Base-by-base conservation (phyloP, 148 eudicot genomes). In the Linanthus parryae region DNA sequence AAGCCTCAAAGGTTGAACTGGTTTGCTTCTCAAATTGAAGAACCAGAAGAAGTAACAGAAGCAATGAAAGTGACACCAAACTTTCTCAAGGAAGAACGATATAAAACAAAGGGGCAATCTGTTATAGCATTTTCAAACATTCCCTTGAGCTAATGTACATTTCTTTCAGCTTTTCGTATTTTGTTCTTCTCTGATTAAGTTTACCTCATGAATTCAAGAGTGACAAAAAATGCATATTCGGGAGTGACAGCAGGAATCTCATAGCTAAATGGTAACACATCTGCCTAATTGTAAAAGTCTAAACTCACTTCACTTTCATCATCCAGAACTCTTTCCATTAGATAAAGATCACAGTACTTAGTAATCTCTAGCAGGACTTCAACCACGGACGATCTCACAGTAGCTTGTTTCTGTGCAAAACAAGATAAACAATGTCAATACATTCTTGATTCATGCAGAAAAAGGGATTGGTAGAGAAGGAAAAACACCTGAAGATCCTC, bases 401-500 rank as follows among this genome's bases (percentile, higher is more conserved):
- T 92, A 30, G 80, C 99, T 70, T 79, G 87, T 62, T 79, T 77
- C 98, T 92, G 85, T 67, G 30, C 29, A 43, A 26, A 49, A 39
- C 29, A 58, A 26, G 30, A 45, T 35, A 43, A n/a, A 51, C 7
- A 20, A 14, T 57, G 44, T 21, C 33, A 58, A 42, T 29, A 24
- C 14, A 26, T 29, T 31, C 17, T 26, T 55, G 14, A 22, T 48
- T 27, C 48, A 51, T 44, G 57, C 23, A 49, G 35, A 50, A 34
- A 66, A 10, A 11, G 40, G 17, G 5, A 23, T 33, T 8, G 8
- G 17, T 36, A 18, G 25, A 55, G 37, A 16, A 56, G n/a, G n/a
- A n/a, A n/a, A n/a, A 63, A 39, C 45, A 88, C 99, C 96, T 88
- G 99, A 55, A 94, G 88, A 66, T 94, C 99, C 68, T 94, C 99